Evolutionary conservation across 2,329 filamentous ascomycete genomes (phyloP), one percentile per base, ranked within the genome.

Genomic region (Claviceps pusilla): DNA sequence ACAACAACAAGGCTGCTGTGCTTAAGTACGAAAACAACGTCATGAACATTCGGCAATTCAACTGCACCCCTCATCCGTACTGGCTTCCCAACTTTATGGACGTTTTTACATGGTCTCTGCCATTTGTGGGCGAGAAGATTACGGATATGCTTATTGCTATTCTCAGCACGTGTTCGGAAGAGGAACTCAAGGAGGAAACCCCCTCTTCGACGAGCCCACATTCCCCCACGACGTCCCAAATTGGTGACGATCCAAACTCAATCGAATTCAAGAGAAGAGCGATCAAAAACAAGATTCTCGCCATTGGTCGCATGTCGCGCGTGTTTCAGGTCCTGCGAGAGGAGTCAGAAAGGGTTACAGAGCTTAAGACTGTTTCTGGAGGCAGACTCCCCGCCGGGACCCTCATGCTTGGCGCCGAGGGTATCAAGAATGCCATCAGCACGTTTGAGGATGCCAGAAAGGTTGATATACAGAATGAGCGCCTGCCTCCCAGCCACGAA

Each of bases 81-180:
- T 98, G 93, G 93, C 80, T 98, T 50, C 93, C 93, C 54, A 98
- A 98, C 75, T 98, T 98, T 68, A 98, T 98, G 93, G 93, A 98
- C 66, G 93, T 98, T 59, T 98, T 98, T 68, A 98, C 93, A n/a
- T 98, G 93, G 93, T 98, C 93, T 39, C 77, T 98, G 57, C 93
- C 93, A 0, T 98, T 98, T 71, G 93, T 98, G 29, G 91, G 93
- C 58, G 93, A 98, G 72, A 98, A 98, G 79, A 90, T 98, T 65
- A 97, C 93, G 19, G 93, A 98, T 66, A 98, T 98, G 93, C 82
- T 98, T 60, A 96, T 98, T 67, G 91, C 90, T 46, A 98, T 98
- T 65, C 77, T 98, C 62, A 96, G 94, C 75, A 97, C 89, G 19
- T 97, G 90, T 75, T 96, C 93, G n/a, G 95, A 98, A 72, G 93